Percentiles rank a stretch among this genome's conserved stretches.
Evolutionary conservation across 1,139 yeast genomes (phyloP).

Genomic region (Hyphopichia burtonii): DNA sequence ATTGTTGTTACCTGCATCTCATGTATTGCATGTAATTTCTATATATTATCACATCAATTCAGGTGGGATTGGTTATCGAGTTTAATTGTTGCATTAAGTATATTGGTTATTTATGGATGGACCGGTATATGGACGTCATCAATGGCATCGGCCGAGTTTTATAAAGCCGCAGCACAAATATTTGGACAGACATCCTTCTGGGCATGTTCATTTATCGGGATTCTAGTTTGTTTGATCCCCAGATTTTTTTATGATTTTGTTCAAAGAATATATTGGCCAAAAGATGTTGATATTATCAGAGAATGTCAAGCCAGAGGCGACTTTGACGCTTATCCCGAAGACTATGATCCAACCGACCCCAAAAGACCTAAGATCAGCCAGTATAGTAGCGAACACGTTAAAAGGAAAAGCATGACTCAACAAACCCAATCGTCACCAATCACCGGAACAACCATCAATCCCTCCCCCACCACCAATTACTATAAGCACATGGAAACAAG

Average conservation of each 20-base stretch:
- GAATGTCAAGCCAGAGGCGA: constrained; percentile 69
- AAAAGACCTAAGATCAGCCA: constrained; percentile 37
- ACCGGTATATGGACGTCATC: constrained; percentile 81
- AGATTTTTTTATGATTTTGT: constrained; percentile 66
- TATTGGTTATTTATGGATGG: constrained; percentile 76
- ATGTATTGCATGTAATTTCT: constrained; percentile 75
- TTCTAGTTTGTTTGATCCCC: constrained; percentile 72
- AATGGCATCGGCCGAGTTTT: constrained; percentile 62
- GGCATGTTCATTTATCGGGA: constrained; percentile 78
- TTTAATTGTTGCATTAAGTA: constrained; percentile 61
- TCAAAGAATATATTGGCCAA: constrained; percentile 64
- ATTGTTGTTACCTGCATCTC: constrained; percentile 75
- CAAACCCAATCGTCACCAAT: constrained; percentile 3
- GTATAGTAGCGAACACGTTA: constrained; percentile 21
- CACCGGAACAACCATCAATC: constrained; percentile 11
- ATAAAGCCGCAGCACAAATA: constrained; percentile 69
- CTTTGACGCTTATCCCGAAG: constrained; percentile 53
- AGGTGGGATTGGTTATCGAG: constrained; percentile 93
- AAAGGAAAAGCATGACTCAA: constrained; percentile 15
- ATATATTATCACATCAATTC: constrained; percentile 77
- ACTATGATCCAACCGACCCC: constrained; percentile 67
- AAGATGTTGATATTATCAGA: constrained; percentile 81
- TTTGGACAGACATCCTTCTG: constrained; percentile 76
- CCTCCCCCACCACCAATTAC: constrained; percentile 7
- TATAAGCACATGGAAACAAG: constrained; percentile 3